Percentiles rank a stretch among this genome's conserved stretches.
Evolutionary conservation across 2,329 filamentous ascomycete genomes (phyloP).

Genomic region (Dendrostoma leiphaemia): DNA sequence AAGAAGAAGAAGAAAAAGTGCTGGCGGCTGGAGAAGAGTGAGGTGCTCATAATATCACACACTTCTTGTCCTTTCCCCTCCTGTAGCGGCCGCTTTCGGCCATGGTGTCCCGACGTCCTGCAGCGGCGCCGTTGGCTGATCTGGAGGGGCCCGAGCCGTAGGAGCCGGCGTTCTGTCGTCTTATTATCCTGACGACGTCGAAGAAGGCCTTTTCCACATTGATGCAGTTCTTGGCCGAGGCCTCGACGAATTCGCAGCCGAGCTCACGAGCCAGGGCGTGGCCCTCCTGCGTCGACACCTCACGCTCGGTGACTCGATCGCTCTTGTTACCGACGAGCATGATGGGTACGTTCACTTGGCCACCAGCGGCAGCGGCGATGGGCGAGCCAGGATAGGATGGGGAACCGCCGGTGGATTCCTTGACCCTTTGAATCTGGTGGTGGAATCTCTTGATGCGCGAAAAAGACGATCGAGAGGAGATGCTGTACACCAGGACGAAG

Average conservation of each 20-base stretch:
- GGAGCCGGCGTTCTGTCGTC: constrained; percentile 70
- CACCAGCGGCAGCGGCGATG: constrained; percentile 55
- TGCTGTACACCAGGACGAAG: constrained; percentile 97
- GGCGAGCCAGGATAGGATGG: constrained; percentile 76
- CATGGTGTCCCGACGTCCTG: constrained; percentile 21
- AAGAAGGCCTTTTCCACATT: constrained; percentile 99
- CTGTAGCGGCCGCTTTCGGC: constrained; percentile 28
- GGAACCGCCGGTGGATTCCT: constrained; percentile 80
- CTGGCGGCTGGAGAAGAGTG: not conserved
- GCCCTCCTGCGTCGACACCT: constrained; percentile 95
- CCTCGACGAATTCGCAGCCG: constrained; percentile 94
- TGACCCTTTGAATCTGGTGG: constrained; percentile 94
- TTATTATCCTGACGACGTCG: constrained; percentile 88
- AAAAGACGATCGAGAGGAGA: constrained; percentile 94
- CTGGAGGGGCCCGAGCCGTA: constrained; percentile 34
- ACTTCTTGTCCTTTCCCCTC: constrained; percentile 34
- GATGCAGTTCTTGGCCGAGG: constrained; percentile 96
- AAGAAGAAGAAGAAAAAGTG: not conserved
- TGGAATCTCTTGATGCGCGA: constrained; percentile 93
- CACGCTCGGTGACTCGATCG: constrained; percentile 91
- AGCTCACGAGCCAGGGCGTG: constrained; percentile 87
- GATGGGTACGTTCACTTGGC: constrained; percentile 76
- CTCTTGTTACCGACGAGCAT: constrained; percentile 99
- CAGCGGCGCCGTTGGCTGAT: constrained; percentile 29
- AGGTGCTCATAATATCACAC: constrained; percentile 40